Conservation (phyloP, 305 asterid genomes). For the Fraxinus ornus region DNA sequence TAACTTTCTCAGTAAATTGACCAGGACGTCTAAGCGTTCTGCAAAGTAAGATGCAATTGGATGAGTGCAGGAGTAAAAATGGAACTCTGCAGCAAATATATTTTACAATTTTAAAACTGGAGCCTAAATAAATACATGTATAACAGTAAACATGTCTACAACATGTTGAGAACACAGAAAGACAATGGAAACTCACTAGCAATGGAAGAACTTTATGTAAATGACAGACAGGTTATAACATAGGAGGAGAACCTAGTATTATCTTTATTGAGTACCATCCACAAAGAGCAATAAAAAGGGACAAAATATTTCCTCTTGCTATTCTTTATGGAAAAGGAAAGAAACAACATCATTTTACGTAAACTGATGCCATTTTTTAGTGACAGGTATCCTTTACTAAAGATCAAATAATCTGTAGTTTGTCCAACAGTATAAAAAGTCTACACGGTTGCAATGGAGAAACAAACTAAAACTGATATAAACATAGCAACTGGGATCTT, state of each 20-base stretch:
- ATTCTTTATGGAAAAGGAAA: not conserved
- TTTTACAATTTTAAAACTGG: not conserved
- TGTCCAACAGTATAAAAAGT: not conserved
- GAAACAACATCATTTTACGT: not conserved
- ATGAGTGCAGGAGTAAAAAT: slow-evolving; percentile 16
- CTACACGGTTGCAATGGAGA: not conserved
- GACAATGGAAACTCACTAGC: not conserved
- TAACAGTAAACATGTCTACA: not conserved
- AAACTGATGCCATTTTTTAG: not conserved
- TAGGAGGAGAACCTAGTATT: not conserved
- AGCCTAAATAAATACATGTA: not conserved
- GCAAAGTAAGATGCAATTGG: slow-evolving; percentile 19
- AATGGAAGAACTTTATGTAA: not conserved
- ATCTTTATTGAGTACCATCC: not conserved
- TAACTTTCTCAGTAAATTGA: slow-evolving; percentile 67
- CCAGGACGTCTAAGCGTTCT: slow-evolving; percentile 82
- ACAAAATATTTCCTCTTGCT: not conserved
- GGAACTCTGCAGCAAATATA: not conserved
- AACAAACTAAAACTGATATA: not conserved
- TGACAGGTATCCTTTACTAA: not conserved
- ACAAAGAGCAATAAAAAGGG: not conserved
- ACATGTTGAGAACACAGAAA: not conserved
- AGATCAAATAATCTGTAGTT: not conserved
- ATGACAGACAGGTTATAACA: not conserved
- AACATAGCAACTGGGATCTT: not conserved